Evolutionary conservation across 192 early-diverging fungal genomes (phyloP).

Genomic region (Rhizophagus sp.): DNA sequence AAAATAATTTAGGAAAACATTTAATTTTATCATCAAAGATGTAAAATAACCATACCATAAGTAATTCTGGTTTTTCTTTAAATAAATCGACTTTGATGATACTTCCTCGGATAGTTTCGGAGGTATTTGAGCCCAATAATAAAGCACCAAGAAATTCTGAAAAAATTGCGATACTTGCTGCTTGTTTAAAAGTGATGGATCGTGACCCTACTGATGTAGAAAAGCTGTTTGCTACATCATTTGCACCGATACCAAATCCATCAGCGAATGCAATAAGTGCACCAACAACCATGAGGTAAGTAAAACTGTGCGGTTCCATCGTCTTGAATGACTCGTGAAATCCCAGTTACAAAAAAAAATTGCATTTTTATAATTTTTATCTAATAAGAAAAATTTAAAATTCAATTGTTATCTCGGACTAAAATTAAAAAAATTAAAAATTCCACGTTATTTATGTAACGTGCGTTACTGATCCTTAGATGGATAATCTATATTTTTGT

Average conservation of each 20-base stretch:
- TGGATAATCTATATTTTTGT: no score
- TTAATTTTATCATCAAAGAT: no score
- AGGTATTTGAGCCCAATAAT: slow-evolving; percentile 65
- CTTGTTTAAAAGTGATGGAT: slow-evolving; percentile 73
- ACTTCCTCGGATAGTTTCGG: slow-evolving; percentile 81
- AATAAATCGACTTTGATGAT: slow-evolving; percentile 65
- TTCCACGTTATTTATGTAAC: no score
- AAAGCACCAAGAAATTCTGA: slow-evolving; percentile 80
- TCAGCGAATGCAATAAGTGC: slow-evolving; percentile 64
- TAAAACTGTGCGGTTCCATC: slow-evolving; percentile 58
- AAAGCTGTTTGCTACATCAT: slow-evolving; percentile 90
- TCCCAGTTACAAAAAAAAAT: no score
- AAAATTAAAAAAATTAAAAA: no score
- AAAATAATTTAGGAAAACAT: no score
- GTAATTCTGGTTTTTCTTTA: slow-evolving; percentile 61
- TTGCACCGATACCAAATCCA: slow-evolving; percentile 81
- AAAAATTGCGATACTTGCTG: slow-evolving; percentile 76
- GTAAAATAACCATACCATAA: slow-evolving; percentile 54
- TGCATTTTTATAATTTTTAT: no score
- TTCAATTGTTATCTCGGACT: no score
- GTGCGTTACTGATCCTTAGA: no score
- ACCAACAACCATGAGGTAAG: slow-evolving; percentile 64
- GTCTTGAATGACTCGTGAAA: no score
- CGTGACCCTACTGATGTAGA: slow-evolving; percentile 83
- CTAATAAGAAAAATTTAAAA: no score